Evolutionary conservation across 352 stramenopile species (phyloP), one percentile per base, ranked within the genome.

Genomic region (Phytophthora sojae): DNA sequence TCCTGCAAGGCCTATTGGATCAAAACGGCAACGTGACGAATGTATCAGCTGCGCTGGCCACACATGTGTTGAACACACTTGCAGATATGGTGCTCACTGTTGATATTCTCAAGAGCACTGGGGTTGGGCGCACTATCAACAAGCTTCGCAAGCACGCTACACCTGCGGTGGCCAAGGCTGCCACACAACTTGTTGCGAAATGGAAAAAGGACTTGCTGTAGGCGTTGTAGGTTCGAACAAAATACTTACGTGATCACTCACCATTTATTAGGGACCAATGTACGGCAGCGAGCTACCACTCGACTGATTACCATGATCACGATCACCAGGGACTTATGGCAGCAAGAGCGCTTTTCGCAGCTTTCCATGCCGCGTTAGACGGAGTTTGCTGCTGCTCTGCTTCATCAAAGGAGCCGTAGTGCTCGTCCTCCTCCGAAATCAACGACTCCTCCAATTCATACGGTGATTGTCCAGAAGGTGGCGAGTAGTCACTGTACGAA

Each of bases 131-230:
- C 50, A 89, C 88, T 52, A 94, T 96, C 73, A 95, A 95, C 78
- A 96, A 96, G 64, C 73, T 96, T 21, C 83, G 88, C 47, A 96
- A 96, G 70, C 89, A 96, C 45, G 63, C 75, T 19, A 73, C 76
- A 29, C 68, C 88, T 5, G 67, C 87, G 1, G 89, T 96, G 8
- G 83, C 88, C 17, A 91, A 88, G 57, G 70, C 68, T 8, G 88
- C 89, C 1, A 88, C 85, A 26, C 75, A 85, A 61, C 77, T 96
- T 21, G 87, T 95, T 15, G 82, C 86, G 59, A 90, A 93, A 74
- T 96, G 89, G 88, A 96, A 96, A 68, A 94, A 94, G 30, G 83
- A 92, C 51, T 67, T 94, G 79, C 75, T 94, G 66, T 94, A 83
- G 62, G n/a, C 49, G 49, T 21, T 11, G 44, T 57, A 9, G 54